Evolutionary conservation across 2,329 filamentous ascomycete species (phyloP), one percentile per base, ranked within the genome.

Genomic region (Pseudocercospora cruenta): DNA sequence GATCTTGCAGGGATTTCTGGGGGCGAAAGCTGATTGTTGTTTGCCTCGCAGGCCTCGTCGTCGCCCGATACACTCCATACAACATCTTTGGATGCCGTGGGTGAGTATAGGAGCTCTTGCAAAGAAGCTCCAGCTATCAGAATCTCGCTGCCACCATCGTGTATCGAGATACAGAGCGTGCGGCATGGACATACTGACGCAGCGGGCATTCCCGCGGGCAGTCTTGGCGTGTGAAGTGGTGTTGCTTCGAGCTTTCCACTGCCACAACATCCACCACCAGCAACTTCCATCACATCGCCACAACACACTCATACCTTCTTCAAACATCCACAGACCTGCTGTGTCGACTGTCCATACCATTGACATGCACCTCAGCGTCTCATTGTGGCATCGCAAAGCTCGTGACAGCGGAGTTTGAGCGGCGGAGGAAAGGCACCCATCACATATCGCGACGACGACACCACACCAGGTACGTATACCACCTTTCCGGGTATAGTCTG

Each of bases 211-310:
- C 24, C 51, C 51, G 51, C 24, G 22, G 22, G 26, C 22, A 14
- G 51, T 55, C 51, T 55, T 55, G 51, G 51, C 51, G 51, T 26
- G 51, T n/a, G 21, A n/a, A 26, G 51, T n/a, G 3, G 21, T 22
- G 45, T 47, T 47, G 24, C 19, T 53, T 55, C 51, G 51, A 33
- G 22, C 51, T 55, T 55, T 55, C 51, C 51, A 55, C 51, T 26
- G 24, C 47, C 47, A 33, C 51, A 26, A 55, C 51, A 26, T 28
- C 22, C 51, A 55, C 22, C 51, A 55, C 22, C 51, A 55, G 51
- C 51, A 55, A 55, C 51, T 55, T 55, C 51, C 22, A 21, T 49
- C 45, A 24, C 24, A 54, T 26, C 51, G 24, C 51, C 21, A 55
- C 51, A 31, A 55, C 51, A 55, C 51, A 4, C 21, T 19, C 51